A percentile compares a stretch with the other conserved stretches of the same genome.
phyloP scores from a whole-genome alignment of 192 early-diverging fungal species.

The Backusella australiensis region DNA sequence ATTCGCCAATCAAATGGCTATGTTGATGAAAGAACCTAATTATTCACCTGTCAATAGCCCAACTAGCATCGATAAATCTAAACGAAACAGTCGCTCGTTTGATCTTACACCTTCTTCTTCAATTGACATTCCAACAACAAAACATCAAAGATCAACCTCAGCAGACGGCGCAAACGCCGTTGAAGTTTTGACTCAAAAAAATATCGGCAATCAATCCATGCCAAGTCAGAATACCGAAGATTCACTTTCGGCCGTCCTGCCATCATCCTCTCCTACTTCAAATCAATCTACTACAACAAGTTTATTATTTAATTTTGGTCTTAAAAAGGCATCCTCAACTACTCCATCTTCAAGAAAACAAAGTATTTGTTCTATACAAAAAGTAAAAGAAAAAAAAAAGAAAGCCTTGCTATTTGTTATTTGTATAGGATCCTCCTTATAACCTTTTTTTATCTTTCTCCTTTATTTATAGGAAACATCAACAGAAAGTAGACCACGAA shows the following conservation, averaged over 20 bases:
- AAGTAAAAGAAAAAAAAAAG: background rate
- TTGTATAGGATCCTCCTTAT: background rate
- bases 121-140: background rate
- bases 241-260: background rate
- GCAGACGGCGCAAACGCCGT: background rate
- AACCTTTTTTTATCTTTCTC: background rate
- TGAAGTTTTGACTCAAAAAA: conserved; percentile 3
- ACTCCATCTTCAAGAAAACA: conserved; percentile 3
- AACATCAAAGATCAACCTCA: conserved; percentile 10
- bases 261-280: background rate
- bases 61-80: background rate
- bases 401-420: background rate
- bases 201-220: background rate
- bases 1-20: background rate
- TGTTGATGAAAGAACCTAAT: conserved; percentile 8
- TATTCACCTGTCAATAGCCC: background rate
- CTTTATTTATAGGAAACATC: conserved; percentile 12
- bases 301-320: conserved; percentile 14
- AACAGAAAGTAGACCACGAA: conserved; percentile 10
- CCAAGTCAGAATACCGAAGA: conserved; percentile 7
- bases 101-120: conserved; percentile 6
- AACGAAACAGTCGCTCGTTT: conserved; percentile 13
- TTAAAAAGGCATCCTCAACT: background rate
- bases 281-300: background rate
- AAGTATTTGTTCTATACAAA: conserved; percentile 5